Evolutionary conservation across 164 flowering plant species (phyloP), one percentile per base, ranked within the genome.

Genomic region (Paratinospora sagittata): DNA sequence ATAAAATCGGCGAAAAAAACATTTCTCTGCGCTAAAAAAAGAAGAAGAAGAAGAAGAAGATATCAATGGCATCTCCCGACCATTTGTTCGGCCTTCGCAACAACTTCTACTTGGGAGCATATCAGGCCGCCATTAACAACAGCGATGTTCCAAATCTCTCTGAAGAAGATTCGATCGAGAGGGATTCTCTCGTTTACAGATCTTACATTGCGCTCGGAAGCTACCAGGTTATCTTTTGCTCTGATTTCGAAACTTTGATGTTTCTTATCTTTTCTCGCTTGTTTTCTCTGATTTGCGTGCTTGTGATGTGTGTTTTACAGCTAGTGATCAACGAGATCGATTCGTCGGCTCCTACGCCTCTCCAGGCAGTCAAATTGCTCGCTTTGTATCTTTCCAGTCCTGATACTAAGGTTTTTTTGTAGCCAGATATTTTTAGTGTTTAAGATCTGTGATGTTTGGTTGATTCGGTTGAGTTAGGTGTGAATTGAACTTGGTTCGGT

Each of bases 141-240:
- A 88, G 97, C 82, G 96, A 93, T 36, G 67, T 92, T 66, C 88
- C 91, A 6, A 82, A 87, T 72, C 98, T 93, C 79, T 84, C 99
- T n/a, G 77, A 83, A 0, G 98, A 95, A 26, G 97, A 92, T 39
- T 67, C 81, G 27, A 66, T 95, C 69, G 96, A 95, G 79, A 78
- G 96, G 10, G 99, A 95, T 78, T 84, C 78, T 70, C 83, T 91
- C 70, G 96, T 95, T 58, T 88, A 81, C 84, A 82, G 96, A 78
- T 95, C 98, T 75, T 91, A 92, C 92, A 91, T 95, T 72, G 96
- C 98, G 43, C 90, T 89, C 24, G 92, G 94, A 37, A 87, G 90
- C 78, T 86, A 84, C 70, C 87, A 89, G 88, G 94, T 88, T 0
- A 24, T 8, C 36, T 41, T 30, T 66, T 27, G 17, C 21, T 19